Evolutionary conservation across 2,329 filamentous ascomycete species (phyloP), one percentile per base, ranked within the genome.

Genomic region (Penicillium capsulatum): DNA sequence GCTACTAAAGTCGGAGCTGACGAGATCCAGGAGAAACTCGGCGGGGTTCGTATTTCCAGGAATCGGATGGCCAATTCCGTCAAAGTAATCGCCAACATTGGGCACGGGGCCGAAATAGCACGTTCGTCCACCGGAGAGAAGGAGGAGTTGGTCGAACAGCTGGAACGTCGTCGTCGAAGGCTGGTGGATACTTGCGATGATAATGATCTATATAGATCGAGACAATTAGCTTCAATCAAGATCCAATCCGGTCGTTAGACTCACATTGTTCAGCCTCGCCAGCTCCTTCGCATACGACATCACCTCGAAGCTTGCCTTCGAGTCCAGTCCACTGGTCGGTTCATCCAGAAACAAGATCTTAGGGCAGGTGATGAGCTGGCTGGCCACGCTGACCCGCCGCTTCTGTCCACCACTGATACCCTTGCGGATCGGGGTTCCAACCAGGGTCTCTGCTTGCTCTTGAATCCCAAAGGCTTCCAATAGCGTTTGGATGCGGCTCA

Each of bases 331-430:
- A 49, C 83, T 88, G 0, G 87, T 94, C 1, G 86, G 86, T 63
- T 92, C 86, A 57, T 92, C 86, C 20, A 94, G 67, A 57, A 94
- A 92, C 16, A 94, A 63, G 6, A 94, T 80, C 62, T 83, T 86
- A 0, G 88, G 87, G 41, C 76, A 81, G 1, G 86, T 91, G 55
- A 94, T 85, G 24, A 94, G 74, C 57, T 88, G 85, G 45, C 83
- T 85, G 1, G 86, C 87, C 4, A 94, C 81, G 50, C 84, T 85
- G 6, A 91, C 74, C 36, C 88, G 75, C 27, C 86, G 76, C 70
- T 92, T 94, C 68, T 94, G 87, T 1, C 87, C 88, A 34, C 88
- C 88, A 47, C 83, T 87, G 42, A 94, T 80, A 10, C 88, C 88
- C 64, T 90, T 92, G 8, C 80, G 77, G 47, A 92, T 83, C 0